Evolutionary conservation across 2,329 filamentous ascomycete genomes (phyloP).

Genomic region (Fusarium chaquense): DNA sequence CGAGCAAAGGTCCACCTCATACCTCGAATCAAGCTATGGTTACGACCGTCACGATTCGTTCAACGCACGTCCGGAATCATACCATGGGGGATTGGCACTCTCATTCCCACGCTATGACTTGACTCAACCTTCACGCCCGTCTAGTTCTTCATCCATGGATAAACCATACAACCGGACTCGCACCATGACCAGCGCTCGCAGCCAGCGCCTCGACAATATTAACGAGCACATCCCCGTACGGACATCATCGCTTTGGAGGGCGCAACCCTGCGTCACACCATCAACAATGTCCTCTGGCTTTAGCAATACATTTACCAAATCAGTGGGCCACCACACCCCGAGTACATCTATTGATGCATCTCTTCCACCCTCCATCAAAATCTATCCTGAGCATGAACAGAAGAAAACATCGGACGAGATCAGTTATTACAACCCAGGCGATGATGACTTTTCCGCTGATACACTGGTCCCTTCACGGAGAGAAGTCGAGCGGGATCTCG

Average conservation of each 20-base stretch:
- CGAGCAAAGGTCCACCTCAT: conserved; percentile 23
- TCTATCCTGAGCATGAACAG: conserved; percentile 39
- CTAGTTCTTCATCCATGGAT: conserved; percentile 44
- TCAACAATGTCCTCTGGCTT: conserved; percentile 48
- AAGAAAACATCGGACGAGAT: conserved; percentile 3
- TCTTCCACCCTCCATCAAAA: conserved; percentile 40
- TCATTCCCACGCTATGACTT: conserved; percentile 33
- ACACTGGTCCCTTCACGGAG: conserved; percentile 27
- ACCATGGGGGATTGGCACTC: conserved; percentile 20
- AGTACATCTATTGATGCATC: conserved; percentile 59
- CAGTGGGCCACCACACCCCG: conserved; percentile 59
- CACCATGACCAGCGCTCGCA: conserved; percentile 35
- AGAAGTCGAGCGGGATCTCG: conserved; percentile 16
- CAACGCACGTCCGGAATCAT: conserved; percentile 26
- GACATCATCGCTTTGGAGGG: conserved; percentile 53
- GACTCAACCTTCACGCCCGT: conserved; percentile 38
- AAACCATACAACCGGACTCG: conserved; percentile 39
- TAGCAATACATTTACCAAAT: conserved; percentile 55
- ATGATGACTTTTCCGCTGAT: conserved; percentile 37
- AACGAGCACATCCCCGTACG: conserved; percentile 54
- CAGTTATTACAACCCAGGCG: conserved; percentile 23
- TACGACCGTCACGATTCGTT: background rate
- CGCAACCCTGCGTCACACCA: conserved; percentile 54
- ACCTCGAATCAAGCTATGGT: conserved; percentile 11
- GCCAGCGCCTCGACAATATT: conserved; percentile 50